Evolutionary conservation across 2,329 filamentous ascomycete genomes (phyloP).

Genomic region (Aspergillus awamori): DNA sequence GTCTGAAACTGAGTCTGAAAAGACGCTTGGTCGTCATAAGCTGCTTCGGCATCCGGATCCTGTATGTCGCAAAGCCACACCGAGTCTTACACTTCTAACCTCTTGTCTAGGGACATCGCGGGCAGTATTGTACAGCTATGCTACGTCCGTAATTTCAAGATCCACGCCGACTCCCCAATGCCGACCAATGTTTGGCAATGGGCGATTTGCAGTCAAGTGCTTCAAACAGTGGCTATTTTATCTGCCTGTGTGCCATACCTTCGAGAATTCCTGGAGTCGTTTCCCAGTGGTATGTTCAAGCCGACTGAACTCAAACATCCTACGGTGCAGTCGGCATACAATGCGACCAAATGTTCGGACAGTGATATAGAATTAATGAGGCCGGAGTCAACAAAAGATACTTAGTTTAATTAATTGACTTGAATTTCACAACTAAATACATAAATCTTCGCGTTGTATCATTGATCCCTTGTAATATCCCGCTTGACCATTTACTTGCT

Average conservation of each 20-base stretch:
- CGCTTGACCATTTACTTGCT: background rate
- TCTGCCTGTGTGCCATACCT: constrained; percentile 12
- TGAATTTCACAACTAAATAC: background rate
- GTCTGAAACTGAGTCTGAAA: background rate
- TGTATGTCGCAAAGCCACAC: background rate
- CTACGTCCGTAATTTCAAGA: background rate
- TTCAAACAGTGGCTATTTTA: constrained; percentile 10
- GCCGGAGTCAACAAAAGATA: background rate
- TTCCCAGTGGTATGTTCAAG: constrained; percentile 12
- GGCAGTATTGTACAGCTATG: background rate
- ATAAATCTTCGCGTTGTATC: background rate
- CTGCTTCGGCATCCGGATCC: constrained; percentile 3
- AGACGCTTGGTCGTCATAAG: constrained; percentile 8
- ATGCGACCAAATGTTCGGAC: background rate
- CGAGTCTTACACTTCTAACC: background rate
- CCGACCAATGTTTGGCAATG: constrained; percentile 4
- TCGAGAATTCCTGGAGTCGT: constrained; percentile 10
- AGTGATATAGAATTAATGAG: background rate
- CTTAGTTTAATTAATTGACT: background rate
- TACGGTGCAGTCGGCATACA: background rate
- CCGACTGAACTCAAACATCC: background rate
- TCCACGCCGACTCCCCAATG: background rate
- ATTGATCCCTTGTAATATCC: background rate
- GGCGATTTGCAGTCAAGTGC: constrained; percentile 10
- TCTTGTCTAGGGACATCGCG: background rate